Base-by-base conservation (phyloP, 192 early-diverging fungal genomes). In the Thamnidium elegans region DNA sequence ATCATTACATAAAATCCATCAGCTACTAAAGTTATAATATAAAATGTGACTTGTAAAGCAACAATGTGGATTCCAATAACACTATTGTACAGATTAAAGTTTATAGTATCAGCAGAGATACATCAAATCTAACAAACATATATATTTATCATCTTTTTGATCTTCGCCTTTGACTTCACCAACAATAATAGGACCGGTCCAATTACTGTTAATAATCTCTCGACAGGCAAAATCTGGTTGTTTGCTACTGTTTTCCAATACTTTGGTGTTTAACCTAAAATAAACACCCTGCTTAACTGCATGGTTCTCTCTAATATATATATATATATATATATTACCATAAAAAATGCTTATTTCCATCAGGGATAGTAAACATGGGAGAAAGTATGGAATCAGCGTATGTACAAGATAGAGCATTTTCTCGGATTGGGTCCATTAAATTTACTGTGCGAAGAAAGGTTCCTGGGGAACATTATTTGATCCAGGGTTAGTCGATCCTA, bases 401-500 rank as follows among this genome's bases (percentile, higher is more conserved):
- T 26, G 26, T 2, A 3, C 26, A 26, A 2, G 26, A 26, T 26
- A 26, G 1, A 26, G 26, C 26, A 26, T 26, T 26, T 26, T 26
- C 26, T 26, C 26, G 26, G 3, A 26, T 26, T n/a, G 3, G 26
- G 26, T 26, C 26, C 26, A 26, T 26, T 26, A 26, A 26, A 26
- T 26, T 26, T n/a, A n/a, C n/a, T n/a, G n/a, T n/a, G 86, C 85
- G 84, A 84, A 87, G 83, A 87, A 87, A 81, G 86, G 86, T 87
- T 89, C 84, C 86, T 74, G 80, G 78, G 75, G 78, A 81, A 85
- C 86, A 80, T 80, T 70, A 84, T 76, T 87, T 86, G 83, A 80
- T 79, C 80, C 78, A 72, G 86, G 84, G 86, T 89, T 77, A 87
- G 87, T 85, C 83, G 83, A 88, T 85, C 87, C 87, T 89, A 89